Base-by-base conservation (phyloP, 306 rosid species). In the Benincasa hispida region DNA sequence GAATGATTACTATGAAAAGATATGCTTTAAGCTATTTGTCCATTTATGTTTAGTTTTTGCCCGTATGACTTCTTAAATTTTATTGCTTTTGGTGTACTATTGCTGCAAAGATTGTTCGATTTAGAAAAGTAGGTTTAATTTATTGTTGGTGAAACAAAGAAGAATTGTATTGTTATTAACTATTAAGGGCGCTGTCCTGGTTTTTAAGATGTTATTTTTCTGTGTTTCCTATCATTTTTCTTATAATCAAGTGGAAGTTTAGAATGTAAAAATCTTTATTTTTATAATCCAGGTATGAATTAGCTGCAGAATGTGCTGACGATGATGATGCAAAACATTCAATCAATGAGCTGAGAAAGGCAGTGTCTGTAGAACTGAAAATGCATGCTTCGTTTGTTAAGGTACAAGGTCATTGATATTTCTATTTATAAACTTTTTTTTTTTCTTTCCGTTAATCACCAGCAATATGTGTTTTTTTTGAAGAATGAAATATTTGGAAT, bases 231-330 rank as follows among this genome's bases (percentile, higher is more conserved):
- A 10, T 45, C 17, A 47, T 15, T 48, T 47, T 27, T 48, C 17
- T 47, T 5, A 9, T 39, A 72, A 47, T 28, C 17, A 18, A 25
- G 48, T 72, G 25, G 60, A 50, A 50, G 47, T 39, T 66, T 39
- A 39, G 24, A 72, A 25, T 72, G 76, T 18, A 5, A 72, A 50
- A 34, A 19, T 15, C 10, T 0, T 61, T 75, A 15, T 18, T 18
- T 50, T 81, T 68, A 39, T 17, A 48, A 72, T 63, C 75, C 65
- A 88, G 92, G 77, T 88, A 84, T 81, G 90, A 84, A 51, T 81
- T 76, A 78, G 99, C 98, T 22, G 96, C 85, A 78, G 93, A 91
- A 73, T 91, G 97, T 83, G 93, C 99, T 18, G 98, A 95, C 69
- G 99, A 95, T 80, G 99, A 95, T 74, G 99, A 95, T 67, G 97